Conservation (phyloP, 768 basidiomycete genomes). For the Heimioporus sp. region DNA sequence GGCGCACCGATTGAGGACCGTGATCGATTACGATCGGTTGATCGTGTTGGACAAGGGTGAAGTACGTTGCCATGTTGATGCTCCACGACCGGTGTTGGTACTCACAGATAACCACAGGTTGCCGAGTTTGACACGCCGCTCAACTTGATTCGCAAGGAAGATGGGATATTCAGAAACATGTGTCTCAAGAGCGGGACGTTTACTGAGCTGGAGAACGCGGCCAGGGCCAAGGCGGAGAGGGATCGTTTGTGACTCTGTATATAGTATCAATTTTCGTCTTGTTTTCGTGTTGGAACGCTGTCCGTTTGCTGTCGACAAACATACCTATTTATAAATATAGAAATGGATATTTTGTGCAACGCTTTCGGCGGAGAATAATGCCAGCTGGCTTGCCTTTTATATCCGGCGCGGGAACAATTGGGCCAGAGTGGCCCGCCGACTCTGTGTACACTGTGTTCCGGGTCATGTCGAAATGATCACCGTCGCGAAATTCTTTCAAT, state of each 20-base stretch:
- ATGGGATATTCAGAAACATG: slow-evolving; percentile 68
- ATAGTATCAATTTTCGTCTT: background rate
- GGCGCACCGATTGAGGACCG: slow-evolving; percentile 72
- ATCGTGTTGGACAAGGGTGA: slow-evolving; percentile 64
- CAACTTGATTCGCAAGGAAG: slow-evolving; percentile 59
- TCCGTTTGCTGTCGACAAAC: too few relatives aligned
- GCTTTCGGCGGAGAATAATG: too few relatives aligned
- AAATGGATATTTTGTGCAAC: too few relatives aligned
- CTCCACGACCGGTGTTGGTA: too few relatives aligned
- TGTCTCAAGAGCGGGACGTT: slow-evolving; percentile 70
- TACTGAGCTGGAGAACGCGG: slow-evolving; percentile 55
- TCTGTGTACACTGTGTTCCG: too few relatives aligned
- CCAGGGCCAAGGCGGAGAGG: slow-evolving; percentile 40
- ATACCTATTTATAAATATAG: too few relatives aligned
- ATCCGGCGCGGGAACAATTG: too few relatives aligned
- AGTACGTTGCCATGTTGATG: slow-evolving; percentile 10
- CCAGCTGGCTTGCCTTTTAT: too few relatives aligned
- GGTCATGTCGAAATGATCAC: too few relatives aligned
- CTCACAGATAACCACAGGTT: slow-evolving; percentile 27
- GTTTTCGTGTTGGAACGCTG: too few relatives aligned
- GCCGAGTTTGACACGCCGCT: slow-evolving; percentile 72
- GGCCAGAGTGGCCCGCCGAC: too few relatives aligned
- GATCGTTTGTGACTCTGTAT: background rate
- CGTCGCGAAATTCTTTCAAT: too few relatives aligned
- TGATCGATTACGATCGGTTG: slow-evolving; percentile 79